Conservation (phyloP, 345 rosid species). For the Angophora floribunda region DNA sequence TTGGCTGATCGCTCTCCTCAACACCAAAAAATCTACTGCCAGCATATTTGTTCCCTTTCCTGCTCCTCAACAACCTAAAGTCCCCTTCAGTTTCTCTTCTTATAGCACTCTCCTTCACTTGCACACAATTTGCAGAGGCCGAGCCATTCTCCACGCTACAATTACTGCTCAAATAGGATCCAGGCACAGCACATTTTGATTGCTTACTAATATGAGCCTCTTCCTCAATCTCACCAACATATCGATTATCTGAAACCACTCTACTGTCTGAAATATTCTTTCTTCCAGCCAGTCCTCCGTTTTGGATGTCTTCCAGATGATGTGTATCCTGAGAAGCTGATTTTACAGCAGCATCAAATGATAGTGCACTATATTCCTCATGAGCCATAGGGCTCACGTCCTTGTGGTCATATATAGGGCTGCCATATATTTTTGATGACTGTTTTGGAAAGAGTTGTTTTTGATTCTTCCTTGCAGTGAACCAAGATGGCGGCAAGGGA, state of each 20-base stretch:
- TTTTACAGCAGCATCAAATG: conserved; percentile 91
- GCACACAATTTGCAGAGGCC: conserved; percentile 35
- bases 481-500: conserved; percentile 66
- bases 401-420: conserved; percentile 59
- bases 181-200: conserved; percentile 8
- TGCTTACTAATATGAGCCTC: conserved; percentile 29
- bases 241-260: conserved; percentile 7
- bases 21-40: conserved; percentile 68
- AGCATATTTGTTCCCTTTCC: conserved; percentile 57
- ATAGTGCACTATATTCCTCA: conserved; percentile 46
- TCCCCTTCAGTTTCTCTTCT: conserved; percentile 99
- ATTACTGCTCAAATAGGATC: conserved; percentile 18
- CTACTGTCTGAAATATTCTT: conserved; percentile 2
- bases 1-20: conserved; percentile 72
- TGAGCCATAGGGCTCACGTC: conserved; percentile 22
- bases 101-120: conserved; percentile 87
- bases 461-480: conserved; percentile 53
- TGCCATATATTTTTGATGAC: conserved; percentile 51
- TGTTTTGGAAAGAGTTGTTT: conserved; percentile 54
- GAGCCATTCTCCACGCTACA: conserved; percentile 36
- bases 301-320: conserved; percentile 38
- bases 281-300: conserved; percentile 29
- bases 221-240: conserved; percentile 65
- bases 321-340: conserved; percentile 81
- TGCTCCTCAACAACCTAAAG: conserved; percentile 83